Evolutionary conservation across 192 early-diverging fungal genomes (phyloP).

Genomic region (Coemansia nantahalensis): DNA sequence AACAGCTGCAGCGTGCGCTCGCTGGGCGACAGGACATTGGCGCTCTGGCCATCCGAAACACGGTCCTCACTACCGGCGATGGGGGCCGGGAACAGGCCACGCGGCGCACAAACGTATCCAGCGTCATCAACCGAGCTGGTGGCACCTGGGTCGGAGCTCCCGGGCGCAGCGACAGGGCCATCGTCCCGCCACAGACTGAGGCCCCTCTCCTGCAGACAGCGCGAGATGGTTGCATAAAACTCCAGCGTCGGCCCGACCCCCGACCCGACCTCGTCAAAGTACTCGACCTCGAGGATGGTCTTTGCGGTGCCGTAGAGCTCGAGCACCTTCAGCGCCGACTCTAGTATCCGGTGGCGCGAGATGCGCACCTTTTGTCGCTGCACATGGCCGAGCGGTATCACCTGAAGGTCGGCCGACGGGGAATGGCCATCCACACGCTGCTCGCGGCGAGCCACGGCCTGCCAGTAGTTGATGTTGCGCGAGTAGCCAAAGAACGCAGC

Average conservation of each 20-base stretch:
- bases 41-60: conserved; percentile 16
- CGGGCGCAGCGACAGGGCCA: background rate
- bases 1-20: conserved; percentile 55
- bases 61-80: background rate
- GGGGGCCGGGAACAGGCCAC: conserved; percentile 59
- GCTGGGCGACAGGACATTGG: conserved; percentile 25
- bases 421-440: background rate
- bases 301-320: conserved; percentile 71
- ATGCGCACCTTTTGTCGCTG: conserved; percentile 91
- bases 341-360: conserved; percentile 69
- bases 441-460: conserved; percentile 31
- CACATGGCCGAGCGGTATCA: conserved; percentile 65
- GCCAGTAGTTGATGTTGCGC: conserved; percentile 71
- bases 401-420: conserved; percentile 5
- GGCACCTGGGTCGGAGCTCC: too few relatives aligned
- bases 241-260: conserved; percentile 90
- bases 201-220: conserved; percentile 62
- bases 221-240: conserved; percentile 82
- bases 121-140: background rate
- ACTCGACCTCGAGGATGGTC: conserved; percentile 87
- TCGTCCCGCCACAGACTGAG: conserved; percentile 72
- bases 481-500: conserved; percentile 86
- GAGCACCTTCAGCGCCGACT: conserved; percentile 83
- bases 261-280: conserved; percentile 89
- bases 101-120: conserved; percentile 47